phyloP scores from a whole-genome alignment of 352 stramenopile species.

The Globisporangium echinulatum region DNA sequence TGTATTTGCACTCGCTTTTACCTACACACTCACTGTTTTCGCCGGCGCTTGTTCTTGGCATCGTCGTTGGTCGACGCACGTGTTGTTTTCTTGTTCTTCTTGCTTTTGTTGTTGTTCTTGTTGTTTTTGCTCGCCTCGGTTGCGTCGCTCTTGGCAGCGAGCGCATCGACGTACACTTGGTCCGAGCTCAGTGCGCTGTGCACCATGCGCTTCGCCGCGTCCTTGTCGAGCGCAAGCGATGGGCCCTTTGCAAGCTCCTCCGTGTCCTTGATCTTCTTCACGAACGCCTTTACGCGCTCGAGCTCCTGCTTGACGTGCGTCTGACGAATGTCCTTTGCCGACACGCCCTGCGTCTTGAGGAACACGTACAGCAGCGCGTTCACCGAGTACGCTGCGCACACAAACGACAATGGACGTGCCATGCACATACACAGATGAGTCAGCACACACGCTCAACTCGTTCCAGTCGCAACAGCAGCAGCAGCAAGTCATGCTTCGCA shows the following conservation, averaged over 20 bases:
- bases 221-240: slow-evolving; percentile 70
- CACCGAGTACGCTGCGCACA: slow-evolving; percentile 66
- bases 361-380: slow-evolving; percentile 86
- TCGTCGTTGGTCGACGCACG: slow-evolving; percentile 42
- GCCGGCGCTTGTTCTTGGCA: slow-evolving; percentile 32
- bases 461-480: neutral
- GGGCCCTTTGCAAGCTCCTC: slow-evolving; percentile 76
- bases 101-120: slow-evolving; percentile 27
- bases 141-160: slow-evolving; percentile 36
- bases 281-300: slow-evolving; percentile 82
- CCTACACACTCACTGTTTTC: slow-evolving; percentile 10
- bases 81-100: slow-evolving; percentile 21
- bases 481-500: neutral
- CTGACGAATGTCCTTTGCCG: slow-evolving; percentile 82
- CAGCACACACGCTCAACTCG: neutral
- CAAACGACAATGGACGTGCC: neutral
- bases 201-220: slow-evolving; percentile 75
- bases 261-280: slow-evolving; percentile 88
- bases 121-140: slow-evolving; percentile 21
- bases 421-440: neutral
- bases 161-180: slow-evolving; percentile 73
- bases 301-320: slow-evolving; percentile 89
- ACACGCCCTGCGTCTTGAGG: slow-evolving; percentile 83
- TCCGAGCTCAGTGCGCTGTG: slow-evolving; percentile 81
- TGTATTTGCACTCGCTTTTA: neutral